These are phyloP conservation scores for Cardamine resedifolia DNA, from an alignment of 345 rosid species.

Conservation along the genomic window DNA sequence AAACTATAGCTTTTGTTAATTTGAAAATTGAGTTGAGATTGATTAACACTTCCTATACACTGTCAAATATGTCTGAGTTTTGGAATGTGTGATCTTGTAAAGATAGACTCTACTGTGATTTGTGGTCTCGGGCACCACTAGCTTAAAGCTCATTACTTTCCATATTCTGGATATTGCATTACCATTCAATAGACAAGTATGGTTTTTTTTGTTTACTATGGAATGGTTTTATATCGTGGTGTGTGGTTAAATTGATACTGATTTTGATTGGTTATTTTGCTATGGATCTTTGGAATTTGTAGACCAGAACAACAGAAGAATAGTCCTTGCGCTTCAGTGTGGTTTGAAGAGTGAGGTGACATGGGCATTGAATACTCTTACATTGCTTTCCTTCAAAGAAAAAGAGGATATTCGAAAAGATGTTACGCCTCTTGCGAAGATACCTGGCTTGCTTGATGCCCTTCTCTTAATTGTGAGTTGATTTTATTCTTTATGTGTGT, in stretches of 20 bases:
- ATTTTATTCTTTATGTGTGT: neutral
- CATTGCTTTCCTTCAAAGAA: slow-evolving; percentile 91
- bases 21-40: neutral
- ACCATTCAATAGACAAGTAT: neutral
- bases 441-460: slow-evolving; percentile 95
- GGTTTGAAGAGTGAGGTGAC: slow-evolving; percentile 93
- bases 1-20: neutral
- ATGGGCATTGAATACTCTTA: slow-evolving; percentile 94
- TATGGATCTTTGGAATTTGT: neutral
- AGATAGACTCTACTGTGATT: neutral
- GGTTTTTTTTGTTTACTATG: neutral
- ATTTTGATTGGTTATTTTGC: neutral
- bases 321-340: slow-evolving; percentile 94
- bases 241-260: neutral
- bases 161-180: neutral
- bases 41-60: neutral
- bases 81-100: neutral
- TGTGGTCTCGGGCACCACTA: neutral
- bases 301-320: slow-evolving; percentile 87
- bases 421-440: slow-evolving; percentile 73
- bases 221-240: neutral
- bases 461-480: slow-evolving; percentile 82
- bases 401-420: slow-evolving; percentile 89
- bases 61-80: neutral
- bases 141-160: slow-evolving; percentile 1